Evolutionary conservation across 2,329 filamentous ascomycete genomes (phyloP).

Genomic region (Colletotrichum tofieldiae): DNA sequence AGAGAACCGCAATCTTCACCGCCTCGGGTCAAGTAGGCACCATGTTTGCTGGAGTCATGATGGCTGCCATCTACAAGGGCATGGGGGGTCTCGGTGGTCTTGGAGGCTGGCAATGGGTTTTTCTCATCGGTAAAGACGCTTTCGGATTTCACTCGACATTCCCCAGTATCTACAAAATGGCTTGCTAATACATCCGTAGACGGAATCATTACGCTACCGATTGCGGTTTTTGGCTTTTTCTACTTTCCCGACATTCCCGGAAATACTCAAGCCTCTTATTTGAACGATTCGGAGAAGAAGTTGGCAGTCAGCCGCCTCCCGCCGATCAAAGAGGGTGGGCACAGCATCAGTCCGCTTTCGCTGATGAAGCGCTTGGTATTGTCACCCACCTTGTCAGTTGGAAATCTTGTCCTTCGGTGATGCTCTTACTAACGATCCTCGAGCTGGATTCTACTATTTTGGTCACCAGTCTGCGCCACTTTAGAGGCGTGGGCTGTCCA

Average conservation of each 20-base stretch:
- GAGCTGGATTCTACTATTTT: constrained; percentile 51
- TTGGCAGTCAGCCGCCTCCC: constrained; percentile 57
- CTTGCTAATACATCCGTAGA: constrained; percentile 49
- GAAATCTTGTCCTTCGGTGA: constrained; percentile 29
- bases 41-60: constrained; percentile 72
- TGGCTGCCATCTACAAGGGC: constrained; percentile 61
- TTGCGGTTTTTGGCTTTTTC: constrained; percentile 66
- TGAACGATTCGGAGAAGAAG: constrained; percentile 49
- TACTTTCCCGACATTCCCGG: constrained; percentile 66
- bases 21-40: constrained; percentile 72
- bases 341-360: constrained; percentile 45
- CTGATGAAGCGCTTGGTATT: constrained; percentile 46
- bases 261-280: constrained; percentile 53
- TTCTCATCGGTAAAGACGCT: constrained; percentile 40
- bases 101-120: constrained; percentile 67
- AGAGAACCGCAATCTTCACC: constrained; percentile 75
- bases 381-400: constrained; percentile 44
- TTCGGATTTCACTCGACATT: no score
- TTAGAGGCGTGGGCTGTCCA: constrained; percentile 52
- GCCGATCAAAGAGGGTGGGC: constrained; percentile 46
- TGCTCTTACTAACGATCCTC: not conserved
- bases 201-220: constrained; percentile 66
- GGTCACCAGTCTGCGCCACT: constrained; percentile 54
- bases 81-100: constrained; percentile 61
- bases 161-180: not conserved